Percentiles rank a stretch among this genome's conserved stretches.
Conservation (phyloP, 805 yeast species). For the Metschnikowia hibisci region DNA sequence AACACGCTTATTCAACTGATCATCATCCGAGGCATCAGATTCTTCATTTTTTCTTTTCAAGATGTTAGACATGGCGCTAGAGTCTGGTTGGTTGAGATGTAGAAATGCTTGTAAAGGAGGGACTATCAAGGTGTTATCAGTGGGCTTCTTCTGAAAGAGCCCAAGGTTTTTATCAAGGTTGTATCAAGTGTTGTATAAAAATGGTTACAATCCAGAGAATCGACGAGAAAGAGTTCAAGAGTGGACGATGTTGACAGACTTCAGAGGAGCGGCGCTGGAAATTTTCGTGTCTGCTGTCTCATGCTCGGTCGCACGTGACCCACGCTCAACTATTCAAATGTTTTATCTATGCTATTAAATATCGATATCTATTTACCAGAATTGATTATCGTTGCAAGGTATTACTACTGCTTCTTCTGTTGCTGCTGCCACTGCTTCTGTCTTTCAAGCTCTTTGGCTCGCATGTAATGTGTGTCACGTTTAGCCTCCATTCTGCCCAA, state of each 20-base stretch:
- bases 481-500: constrained; percentile 66
- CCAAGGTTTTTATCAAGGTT: constrained; percentile 16
- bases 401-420: constrained; percentile 7
- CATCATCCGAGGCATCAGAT: constrained; percentile 36
- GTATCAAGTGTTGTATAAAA: not conserved
- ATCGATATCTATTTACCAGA: not conserved
- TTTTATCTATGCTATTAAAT: not conserved
- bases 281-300: not conserved
- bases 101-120: too few relatives aligned
- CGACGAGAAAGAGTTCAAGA: constrained; percentile 3
- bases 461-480: constrained; percentile 47
- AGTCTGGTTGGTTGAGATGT: too few relatives aligned
- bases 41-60: constrained; percentile 72
- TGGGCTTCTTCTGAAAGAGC: constrained; percentile 53
- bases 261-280: not conserved
- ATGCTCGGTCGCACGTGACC: constrained; percentile 1
- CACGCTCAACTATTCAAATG: not conserved
- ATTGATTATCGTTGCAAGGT: not conserved
- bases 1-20: constrained; percentile 58
- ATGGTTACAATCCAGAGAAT: constrained; percentile 4
- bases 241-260: not conserved
- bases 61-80: constrained; percentile 26
- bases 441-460: constrained; percentile 37
- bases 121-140: too few relatives aligned
- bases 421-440: constrained; percentile 20